Evolutionary conservation across 139 green algal species (phyloP).

Genomic region (Ulvella scutata): DNA sequence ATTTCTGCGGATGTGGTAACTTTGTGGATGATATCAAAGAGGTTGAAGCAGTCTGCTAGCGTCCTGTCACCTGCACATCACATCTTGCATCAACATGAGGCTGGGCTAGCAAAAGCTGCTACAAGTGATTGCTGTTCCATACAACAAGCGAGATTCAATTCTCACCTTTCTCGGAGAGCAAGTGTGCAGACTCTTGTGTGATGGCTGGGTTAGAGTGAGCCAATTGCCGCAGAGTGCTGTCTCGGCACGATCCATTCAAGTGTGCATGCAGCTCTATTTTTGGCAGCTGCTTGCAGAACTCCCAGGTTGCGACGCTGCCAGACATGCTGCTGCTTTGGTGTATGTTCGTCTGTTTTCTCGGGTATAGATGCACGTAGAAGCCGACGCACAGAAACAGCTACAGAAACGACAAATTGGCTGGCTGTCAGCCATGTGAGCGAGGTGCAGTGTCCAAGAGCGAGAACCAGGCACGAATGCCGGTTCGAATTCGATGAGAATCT

Average conservation of each 20-base stretch:
- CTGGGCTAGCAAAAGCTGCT: not conserved
- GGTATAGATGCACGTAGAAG: too few relatives aligned
- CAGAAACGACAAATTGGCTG: too few relatives aligned
- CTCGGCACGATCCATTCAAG: slow-evolving; percentile 44
- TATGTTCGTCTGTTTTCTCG: too few relatives aligned
- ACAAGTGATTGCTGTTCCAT: not conserved
- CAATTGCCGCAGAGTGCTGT: slow-evolving; percentile 18
- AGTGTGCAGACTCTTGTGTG: not conserved
- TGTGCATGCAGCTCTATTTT: slow-evolving; percentile 82
- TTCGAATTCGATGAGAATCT: too few relatives aligned
- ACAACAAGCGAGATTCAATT: too few relatives aligned
- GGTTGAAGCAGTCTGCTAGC: slow-evolving; percentile 50
- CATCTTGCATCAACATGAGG: too few relatives aligned
- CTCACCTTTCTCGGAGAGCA: not conserved
- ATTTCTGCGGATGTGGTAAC: slow-evolving; percentile 40
- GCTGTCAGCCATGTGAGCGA: too few relatives aligned
- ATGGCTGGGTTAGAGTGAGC: not conserved
- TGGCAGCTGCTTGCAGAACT: slow-evolving; percentile 42
- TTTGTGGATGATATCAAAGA: slow-evolving; percentile 65
- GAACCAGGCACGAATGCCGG: too few relatives aligned
- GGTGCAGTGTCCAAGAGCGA: too few relatives aligned
- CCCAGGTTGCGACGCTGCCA: too few relatives aligned
- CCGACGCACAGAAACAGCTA: too few relatives aligned
- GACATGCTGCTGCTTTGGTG: too few relatives aligned
- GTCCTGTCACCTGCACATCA: slow-evolving; percentile 20